Conservation (phyloP, 2,329 filamentous ascomycete genomes). For the Ascochyta rabiei region DNA sequence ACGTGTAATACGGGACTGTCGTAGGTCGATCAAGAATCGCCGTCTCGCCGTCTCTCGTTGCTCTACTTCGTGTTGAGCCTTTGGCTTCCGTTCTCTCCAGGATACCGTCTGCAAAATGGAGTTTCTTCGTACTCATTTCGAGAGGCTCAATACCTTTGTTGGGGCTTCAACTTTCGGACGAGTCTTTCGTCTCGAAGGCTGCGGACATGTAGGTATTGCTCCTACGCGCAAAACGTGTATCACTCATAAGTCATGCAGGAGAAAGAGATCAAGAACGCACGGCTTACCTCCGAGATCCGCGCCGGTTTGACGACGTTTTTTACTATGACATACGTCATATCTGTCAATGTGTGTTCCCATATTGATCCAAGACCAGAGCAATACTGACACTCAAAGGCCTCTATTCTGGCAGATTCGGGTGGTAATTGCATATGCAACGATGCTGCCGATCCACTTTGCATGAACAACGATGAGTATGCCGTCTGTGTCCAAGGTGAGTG, state of each 20-base stretch:
- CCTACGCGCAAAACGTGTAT: neutral
- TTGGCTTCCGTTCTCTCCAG: neutral
- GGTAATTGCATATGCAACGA: conserved; percentile 74
- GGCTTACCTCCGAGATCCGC: conserved; percentile 82
- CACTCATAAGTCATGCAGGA: conserved; percentile 54
- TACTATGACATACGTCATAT: conserved; percentile 52
- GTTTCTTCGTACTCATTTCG: conserved; percentile 19
- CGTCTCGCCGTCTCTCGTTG: neutral
- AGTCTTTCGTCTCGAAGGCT: conserved; percentile 78
- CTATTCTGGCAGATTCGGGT: conserved; percentile 61
- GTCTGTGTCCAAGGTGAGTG: conserved; percentile 57
- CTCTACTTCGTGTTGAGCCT: neutral
- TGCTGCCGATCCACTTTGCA: conserved; percentile 59
- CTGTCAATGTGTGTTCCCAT: conserved; percentile 32
- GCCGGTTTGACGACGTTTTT: conserved; percentile 76
- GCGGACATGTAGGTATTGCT: conserved; percentile 71
- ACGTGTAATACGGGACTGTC: conserved; percentile 3
- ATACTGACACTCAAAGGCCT: conserved; percentile 35
- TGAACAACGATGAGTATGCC: conserved; percentile 62
- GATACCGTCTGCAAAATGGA: conserved; percentile 30
- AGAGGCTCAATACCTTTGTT: conserved; percentile 33
- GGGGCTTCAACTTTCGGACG: conserved; percentile 47
- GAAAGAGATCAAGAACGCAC: conserved; percentile 73
- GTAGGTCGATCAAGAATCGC: conserved; percentile 7
- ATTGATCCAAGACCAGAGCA: neutral